Evolutionary conservation across 805 yeast species (phyloP).

Genomic region (Saturnispora saitoi): DNA sequence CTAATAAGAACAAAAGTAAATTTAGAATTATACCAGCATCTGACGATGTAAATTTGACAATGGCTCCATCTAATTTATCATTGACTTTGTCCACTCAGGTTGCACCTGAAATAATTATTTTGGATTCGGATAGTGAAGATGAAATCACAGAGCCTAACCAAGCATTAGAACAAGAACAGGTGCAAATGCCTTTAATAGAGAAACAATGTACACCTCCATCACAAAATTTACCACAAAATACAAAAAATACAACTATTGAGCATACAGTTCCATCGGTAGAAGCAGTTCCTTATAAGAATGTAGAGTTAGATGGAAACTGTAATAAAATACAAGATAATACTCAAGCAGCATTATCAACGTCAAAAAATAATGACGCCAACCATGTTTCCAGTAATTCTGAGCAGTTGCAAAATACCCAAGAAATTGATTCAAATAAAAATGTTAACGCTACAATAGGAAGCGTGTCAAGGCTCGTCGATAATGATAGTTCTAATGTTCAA

Average conservation of each 20-base stretch:
- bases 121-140: constrained; percentile 2
- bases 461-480: background rate
- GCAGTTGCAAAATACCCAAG: background rate
- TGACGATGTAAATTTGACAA: background rate
- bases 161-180: background rate
- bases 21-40: background rate
- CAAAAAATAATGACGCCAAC: background rate
- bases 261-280: background rate
- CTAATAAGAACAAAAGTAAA: background rate
- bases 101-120: constrained; percentile 1
- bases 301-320: no score
- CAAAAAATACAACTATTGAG: background rate
- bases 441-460: no score
- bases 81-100: background rate
- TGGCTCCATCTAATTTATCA: background rate
- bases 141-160: background rate
- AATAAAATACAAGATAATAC: background rate
- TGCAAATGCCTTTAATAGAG: no score
- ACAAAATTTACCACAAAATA: no score
- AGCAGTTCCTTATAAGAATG: background rate
- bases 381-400: background rate
- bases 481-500: background rate
- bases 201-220: no score
- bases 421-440: background rate
- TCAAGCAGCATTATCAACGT: background rate